A percentile compares a stretch with the other conserved stretches of the same genome.
These are phyloP conservation scores for Plantago elongata DNA, from an alignment of 257 asterid species.

Conservation along the genomic window DNA sequence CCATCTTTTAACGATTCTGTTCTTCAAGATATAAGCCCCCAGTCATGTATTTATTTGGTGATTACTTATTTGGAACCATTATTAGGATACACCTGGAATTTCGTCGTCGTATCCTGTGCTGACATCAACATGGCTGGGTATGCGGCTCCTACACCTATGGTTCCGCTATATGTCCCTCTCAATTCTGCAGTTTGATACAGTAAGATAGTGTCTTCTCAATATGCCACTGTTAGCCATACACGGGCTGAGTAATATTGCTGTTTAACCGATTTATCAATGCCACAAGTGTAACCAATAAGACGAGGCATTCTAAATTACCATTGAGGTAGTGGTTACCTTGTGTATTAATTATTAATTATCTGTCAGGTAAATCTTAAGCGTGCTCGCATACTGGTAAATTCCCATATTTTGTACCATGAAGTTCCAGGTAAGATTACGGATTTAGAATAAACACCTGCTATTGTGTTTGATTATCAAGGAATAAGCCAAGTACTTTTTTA, in stretches of 20 bases:
- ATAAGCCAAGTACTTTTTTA: slow-evolving; percentile 14
- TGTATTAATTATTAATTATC: slow-evolving; percentile 18
- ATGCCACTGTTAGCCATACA: neutral
- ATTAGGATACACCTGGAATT: slow-evolving; percentile 75
- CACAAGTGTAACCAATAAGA: neutral
- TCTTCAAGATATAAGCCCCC: slow-evolving; percentile 17
- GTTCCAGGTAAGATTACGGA: slow-evolving; percentile 58
- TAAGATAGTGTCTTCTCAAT: slow-evolving; percentile 28
- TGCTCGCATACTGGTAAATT: slow-evolving; percentile 82
- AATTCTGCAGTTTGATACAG: slow-evolving; percentile 76
- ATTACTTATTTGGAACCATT: slow-evolving; percentile 33
- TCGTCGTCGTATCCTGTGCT: slow-evolving; percentile 61
- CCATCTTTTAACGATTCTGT: slow-evolving; percentile 7
- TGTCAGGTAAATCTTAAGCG: slow-evolving; percentile 95
- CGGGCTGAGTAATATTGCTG: neutral
- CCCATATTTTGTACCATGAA: slow-evolving; percentile 46
- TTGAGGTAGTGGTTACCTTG: neutral
- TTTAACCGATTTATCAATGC: neutral
- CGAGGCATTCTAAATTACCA: no score
- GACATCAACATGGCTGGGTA: slow-evolving; percentile 62
- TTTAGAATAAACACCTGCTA: slow-evolving; percentile 4
- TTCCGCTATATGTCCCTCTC: slow-evolving; percentile 86
- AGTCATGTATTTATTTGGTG: slow-evolving; percentile 24
- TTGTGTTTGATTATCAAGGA: slow-evolving; percentile 9
- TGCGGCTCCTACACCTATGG: slow-evolving; percentile 90